These are phyloP conservation scores for Xylaria intraflava DNA, from an alignment of 495 filamentous ascomycete genomes.

Conservation along the genomic window DNA sequence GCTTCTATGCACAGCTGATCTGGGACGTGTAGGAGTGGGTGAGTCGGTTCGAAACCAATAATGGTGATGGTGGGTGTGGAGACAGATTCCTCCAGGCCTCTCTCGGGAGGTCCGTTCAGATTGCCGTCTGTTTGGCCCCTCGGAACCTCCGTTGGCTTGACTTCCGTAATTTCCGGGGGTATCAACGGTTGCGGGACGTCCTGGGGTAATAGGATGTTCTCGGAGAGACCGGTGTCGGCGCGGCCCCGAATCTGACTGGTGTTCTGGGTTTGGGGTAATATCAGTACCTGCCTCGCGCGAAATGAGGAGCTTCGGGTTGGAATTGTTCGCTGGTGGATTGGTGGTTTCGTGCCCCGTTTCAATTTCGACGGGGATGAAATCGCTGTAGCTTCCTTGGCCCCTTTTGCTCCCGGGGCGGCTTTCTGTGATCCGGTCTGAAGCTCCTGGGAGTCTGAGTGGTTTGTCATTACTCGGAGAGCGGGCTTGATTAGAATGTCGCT, in stretches of 20 bases:
- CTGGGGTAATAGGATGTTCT: constrained; percentile 1
- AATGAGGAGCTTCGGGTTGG: constrained; percentile 12
- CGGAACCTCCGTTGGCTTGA: background rate
- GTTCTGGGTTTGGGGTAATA: constrained; percentile 16
- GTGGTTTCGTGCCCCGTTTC: constrained; percentile 22
- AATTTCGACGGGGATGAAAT: constrained; percentile 29
- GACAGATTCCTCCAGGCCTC: constrained; percentile 29
- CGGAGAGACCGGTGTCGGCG: constrained; percentile 12
- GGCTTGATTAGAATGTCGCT: constrained; percentile 5
- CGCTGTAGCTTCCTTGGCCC: constrained; percentile 19
- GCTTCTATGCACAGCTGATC: background rate
- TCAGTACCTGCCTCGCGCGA: constrained; percentile 14
- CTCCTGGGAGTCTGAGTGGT: background rate
- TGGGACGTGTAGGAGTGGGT: constrained; percentile 14
- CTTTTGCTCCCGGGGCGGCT: constrained; percentile 1
- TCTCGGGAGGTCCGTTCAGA: background rate
- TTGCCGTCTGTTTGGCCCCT: background rate
- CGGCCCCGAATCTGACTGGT: constrained; percentile 19
- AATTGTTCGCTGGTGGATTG: constrained; percentile 15
- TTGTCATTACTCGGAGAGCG: constrained; percentile 12
- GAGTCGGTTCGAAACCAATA: constrained; percentile 43
- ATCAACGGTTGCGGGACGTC: constrained; percentile 3
- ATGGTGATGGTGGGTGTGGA: constrained; percentile 52
- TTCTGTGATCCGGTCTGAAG: background rate
- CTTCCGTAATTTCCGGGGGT: background rate